Conservation (phyloP, 2,329 filamentous ascomycete species). For the Stagonosporopsis rhizophila region DNA sequence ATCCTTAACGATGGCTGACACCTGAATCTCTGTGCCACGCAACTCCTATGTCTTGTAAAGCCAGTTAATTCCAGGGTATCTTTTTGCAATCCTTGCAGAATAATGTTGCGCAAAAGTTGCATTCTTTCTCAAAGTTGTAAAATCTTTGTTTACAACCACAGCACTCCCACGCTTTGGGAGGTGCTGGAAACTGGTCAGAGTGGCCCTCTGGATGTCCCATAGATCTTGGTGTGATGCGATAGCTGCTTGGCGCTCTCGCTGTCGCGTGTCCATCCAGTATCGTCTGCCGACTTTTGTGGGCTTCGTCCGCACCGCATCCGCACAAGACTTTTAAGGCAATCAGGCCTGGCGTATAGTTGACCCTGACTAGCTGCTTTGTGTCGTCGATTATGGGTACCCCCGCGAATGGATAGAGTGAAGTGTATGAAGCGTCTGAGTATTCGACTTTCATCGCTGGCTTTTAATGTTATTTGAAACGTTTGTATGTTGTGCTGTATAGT, state of each 20-base stretch:
- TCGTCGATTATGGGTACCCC: background rate
- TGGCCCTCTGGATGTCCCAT: slow-evolving; percentile 9
- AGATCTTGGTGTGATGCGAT: background rate
- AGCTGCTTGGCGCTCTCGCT: background rate
- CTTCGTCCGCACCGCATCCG: background rate
- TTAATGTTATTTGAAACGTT: background rate
- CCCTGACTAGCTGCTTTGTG: background rate
- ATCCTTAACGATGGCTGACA: background rate
- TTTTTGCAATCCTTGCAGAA: slow-evolving; percentile 18
- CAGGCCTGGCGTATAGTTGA: background rate
- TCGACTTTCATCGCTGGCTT: slow-evolving; percentile 6
- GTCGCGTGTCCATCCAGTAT: background rate
- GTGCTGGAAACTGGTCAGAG: slow-evolving; percentile 10
- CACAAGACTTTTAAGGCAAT: background rate
- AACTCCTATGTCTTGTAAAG: background rate
- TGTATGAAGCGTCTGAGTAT: background rate
- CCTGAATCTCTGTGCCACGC: background rate
- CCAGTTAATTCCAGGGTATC: slow-evolving; percentile 10
- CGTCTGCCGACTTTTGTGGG: background rate
- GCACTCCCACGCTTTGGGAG: slow-evolving; percentile 17
- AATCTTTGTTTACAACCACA: slow-evolving; percentile 16
- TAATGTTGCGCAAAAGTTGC: slow-evolving; percentile 12
- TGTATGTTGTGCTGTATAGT: background rate
- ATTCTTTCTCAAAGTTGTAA: slow-evolving; percentile 16
- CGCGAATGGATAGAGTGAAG: background rate